Evolutionary conservation across 2,329 filamentous ascomycete genomes (phyloP).

Genomic region (Mollisia scopiformis): DNA sequence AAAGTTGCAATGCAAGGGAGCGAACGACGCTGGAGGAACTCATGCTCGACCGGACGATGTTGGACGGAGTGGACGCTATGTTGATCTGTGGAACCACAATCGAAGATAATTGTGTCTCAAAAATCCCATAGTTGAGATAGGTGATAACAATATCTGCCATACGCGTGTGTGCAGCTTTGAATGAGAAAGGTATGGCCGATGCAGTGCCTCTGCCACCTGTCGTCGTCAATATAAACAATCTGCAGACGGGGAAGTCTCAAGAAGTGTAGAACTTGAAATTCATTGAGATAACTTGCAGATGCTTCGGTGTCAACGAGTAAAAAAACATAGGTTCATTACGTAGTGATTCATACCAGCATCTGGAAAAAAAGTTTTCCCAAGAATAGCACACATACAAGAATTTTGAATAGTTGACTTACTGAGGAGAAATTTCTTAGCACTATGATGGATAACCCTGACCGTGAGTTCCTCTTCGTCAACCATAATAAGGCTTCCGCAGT

Average conservation of each 20-base stretch:
- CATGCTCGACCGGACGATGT: slow-evolving; percentile 26
- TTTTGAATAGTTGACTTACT: slow-evolving; percentile 20
- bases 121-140: slow-evolving; percentile 36
- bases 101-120: slow-evolving; percentile 23
- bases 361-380: too few relatives aligned
- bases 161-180: slow-evolving; percentile 16
- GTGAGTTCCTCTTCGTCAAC: slow-evolving; percentile 40
- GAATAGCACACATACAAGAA: too few relatives aligned
- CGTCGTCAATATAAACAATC: too few relatives aligned
- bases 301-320: too few relatives aligned
- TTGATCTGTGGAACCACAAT: slow-evolving; percentile 25
- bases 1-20: slow-evolving; percentile 20
- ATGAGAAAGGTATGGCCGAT: slow-evolving; percentile 23
- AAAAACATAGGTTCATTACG: too few relatives aligned
- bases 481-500: slow-evolving; percentile 39
- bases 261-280: too few relatives aligned
- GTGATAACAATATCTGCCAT: slow-evolving; percentile 35
- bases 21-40: slow-evolving; percentile 16
- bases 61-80: slow-evolving; percentile 23
- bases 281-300: too few relatives aligned
- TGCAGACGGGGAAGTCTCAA: too few relatives aligned
- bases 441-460: slow-evolving; percentile 40
- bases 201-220: too few relatives aligned
- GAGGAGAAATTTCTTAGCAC: slow-evolving; percentile 38
- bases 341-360: too few relatives aligned